These are phyloP conservation scores for Tuber microsphaerosporum DNA, from an alignment of 495 filamentous ascomycete genomes.

Conservation along the genomic window DNA sequence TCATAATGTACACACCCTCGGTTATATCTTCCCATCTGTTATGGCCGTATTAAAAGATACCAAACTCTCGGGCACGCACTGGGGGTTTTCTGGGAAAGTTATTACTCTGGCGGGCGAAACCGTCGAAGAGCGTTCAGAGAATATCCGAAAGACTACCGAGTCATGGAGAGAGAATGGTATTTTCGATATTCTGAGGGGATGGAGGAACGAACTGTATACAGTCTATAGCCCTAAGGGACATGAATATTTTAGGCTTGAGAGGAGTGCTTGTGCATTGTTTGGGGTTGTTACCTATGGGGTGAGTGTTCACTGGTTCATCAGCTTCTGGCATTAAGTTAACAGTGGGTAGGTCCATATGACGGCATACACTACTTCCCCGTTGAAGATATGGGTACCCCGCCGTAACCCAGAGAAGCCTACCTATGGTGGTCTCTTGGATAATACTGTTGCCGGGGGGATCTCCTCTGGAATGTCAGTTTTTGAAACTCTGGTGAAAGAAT, in stretches of 20 bases:
- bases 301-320: conserved; percentile 25
- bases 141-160: conserved; percentile 53
- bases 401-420: conserved; percentile 70
- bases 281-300: conserved; percentile 79
- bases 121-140: conserved; percentile 53
- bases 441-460: conserved; percentile 87
- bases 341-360: conserved; percentile 62
- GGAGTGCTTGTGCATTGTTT: conserved; percentile 69
- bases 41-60: conserved; percentile 19
- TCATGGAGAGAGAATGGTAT: conserved; percentile 57
- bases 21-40: conserved; percentile 35
- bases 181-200: conserved; percentile 70
- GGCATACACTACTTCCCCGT: conserved; percentile 55
- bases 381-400: conserved; percentile 79
- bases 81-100: conserved; percentile 47
- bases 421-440: conserved; percentile 83
- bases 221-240: conserved; percentile 59
- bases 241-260: conserved; percentile 65
- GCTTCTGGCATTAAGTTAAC: background rate
- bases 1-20: conserved; percentile 29
- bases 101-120: conserved; percentile 49
- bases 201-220: conserved; percentile 83
- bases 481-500: conserved; percentile 77
- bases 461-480: conserved; percentile 66
- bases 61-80: conserved; percentile 42